Conservation (phyloP, 1,284 basidiomycete genomes). For the Cerioporus squamosus region DNA sequence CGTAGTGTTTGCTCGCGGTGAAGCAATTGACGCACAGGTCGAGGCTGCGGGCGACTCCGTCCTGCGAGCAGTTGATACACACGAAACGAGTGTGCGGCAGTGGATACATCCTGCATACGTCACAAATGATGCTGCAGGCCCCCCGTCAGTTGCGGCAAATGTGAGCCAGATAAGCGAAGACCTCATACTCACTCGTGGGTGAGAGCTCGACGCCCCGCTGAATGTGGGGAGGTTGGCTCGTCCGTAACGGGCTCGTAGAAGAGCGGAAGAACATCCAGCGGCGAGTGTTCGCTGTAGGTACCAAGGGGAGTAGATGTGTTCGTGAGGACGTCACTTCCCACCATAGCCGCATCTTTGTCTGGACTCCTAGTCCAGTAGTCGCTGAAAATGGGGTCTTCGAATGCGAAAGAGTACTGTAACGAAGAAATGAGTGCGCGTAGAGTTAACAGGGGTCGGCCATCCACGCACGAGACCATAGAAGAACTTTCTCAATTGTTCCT, state of each 20-base stretch:
- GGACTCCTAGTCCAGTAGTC: background rate
- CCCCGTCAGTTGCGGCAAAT: too few species aligned
- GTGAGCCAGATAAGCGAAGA: too few species aligned
- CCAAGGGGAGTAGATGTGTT: too few species aligned
- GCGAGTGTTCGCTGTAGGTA: background rate
- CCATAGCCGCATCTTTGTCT: background rate
- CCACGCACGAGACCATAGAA: conserved; percentile 33
- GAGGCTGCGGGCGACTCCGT: too few species aligned
- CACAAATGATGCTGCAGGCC: too few species aligned
- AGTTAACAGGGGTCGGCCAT: background rate
- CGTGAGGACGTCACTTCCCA: too few species aligned
- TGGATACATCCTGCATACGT: too few species aligned
- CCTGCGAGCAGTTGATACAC: background rate
- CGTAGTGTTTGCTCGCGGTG: too few species aligned
- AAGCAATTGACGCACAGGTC: too few species aligned
- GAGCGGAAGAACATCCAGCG: background rate
- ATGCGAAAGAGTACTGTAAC: background rate
- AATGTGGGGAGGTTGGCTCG: too few species aligned
- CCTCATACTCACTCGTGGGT: too few species aligned
- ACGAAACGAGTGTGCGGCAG: background rate
- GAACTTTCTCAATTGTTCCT: conserved; percentile 29
- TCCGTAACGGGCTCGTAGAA: background rate
- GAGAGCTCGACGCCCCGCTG: too few species aligned
- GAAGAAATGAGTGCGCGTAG: background rate
- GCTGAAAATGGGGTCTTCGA: background rate